A percentile compares a stretch with the other conserved stretches of the same genome.
phyloP scores from a whole-genome alignment of 2,329 filamentous ascomycete species.

The Calonectria ilicicola region DNA sequence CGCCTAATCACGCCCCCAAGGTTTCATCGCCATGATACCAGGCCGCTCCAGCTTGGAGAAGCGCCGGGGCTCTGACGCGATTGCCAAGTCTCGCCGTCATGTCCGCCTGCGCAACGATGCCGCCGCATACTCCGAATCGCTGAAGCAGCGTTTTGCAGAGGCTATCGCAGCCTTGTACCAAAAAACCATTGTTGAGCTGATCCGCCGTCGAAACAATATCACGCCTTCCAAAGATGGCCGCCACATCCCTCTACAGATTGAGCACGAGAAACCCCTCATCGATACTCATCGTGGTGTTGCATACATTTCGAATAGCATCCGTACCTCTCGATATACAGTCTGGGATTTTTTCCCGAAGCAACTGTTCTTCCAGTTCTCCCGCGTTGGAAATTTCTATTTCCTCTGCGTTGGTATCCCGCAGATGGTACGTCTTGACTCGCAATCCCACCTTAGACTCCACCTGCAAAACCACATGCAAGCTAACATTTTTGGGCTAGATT shows the following conservation, averaged over 20 bases:
- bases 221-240: slow-evolving; percentile 79
- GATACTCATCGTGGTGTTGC: slow-evolving; percentile 63
- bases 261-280: slow-evolving; percentile 54
- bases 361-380: slow-evolving; percentile 86
- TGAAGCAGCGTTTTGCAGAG: slow-evolving; percentile 37
- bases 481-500: slow-evolving; percentile 51
- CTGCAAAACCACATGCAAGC: background rate
- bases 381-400: slow-evolving; percentile 90
- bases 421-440: slow-evolving; percentile 57
- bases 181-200: slow-evolving; percentile 56
- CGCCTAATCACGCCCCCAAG: background rate
- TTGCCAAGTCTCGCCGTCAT: slow-evolving; percentile 23
- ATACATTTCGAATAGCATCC: slow-evolving; percentile 74
- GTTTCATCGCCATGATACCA: slow-evolving; percentile 32
- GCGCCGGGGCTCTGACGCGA: slow-evolving; percentile 23
- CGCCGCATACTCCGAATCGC: slow-evolving; percentile 17
- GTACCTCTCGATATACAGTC: slow-evolving; percentile 84
- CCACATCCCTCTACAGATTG: slow-evolving; percentile 57
- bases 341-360: slow-evolving; percentile 91
- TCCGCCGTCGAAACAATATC: slow-evolving; percentile 75
- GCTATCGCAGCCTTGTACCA: slow-evolving; percentile 47
- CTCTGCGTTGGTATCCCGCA: slow-evolving; percentile 86
- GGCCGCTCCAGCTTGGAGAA: slow-evolving; percentile 26
- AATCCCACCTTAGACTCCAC: background rate
- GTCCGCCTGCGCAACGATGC: slow-evolving; percentile 27